Evolutionary conservation across 768 basidiomycete species (phyloP).

Genomic region (Collybia nuda): DNA sequence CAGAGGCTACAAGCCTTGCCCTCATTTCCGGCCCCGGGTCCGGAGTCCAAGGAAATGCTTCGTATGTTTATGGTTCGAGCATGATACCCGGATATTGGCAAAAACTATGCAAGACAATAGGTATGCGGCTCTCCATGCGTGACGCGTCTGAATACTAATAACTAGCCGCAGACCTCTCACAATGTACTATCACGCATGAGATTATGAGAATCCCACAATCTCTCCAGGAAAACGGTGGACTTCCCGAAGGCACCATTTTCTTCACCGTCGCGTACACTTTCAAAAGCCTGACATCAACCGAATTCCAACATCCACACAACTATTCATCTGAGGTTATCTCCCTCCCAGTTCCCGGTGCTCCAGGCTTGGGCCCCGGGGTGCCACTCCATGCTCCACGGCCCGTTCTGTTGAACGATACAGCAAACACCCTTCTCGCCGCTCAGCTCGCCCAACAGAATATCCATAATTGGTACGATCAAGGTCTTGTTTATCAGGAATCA

Average conservation of each 20-base stretch:
- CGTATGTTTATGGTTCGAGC: constrained; percentile 11
- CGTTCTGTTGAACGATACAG: constrained; percentile 9
- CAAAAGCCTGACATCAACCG: neutral
- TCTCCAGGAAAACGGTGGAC: constrained; percentile 6
- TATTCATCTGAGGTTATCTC: neutral
- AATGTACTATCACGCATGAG: constrained; percentile 23
- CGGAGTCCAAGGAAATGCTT: neutral
- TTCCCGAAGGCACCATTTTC: constrained; percentile 10
- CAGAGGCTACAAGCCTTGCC: constrained; percentile 20
- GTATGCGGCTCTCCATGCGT: constrained; percentile 8
- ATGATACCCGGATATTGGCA: constrained; percentile 24
- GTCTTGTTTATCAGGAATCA: neutral
- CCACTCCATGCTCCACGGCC: constrained; percentile 10
- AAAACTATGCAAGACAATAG: constrained; percentile 16
- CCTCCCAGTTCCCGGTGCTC: neutral
- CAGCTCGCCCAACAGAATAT: neutral
- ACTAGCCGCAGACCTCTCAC: constrained; percentile 15
- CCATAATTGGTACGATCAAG: constrained; percentile 6
- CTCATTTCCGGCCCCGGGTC: constrained; percentile 3
- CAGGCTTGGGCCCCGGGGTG: neutral
- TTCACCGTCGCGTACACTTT: constrained; percentile 16
- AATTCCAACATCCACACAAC: neutral
- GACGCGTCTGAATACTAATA: neutral
- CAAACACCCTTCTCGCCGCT: constrained; percentile 10
- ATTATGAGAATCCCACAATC: constrained; percentile 9